A percentile compares a stretch with the other conserved stretches of the same genome.
These are phyloP conservation scores for Andrographis paniculata DNA, from an alignment of 305 asterid genomes.

Conservation along the genomic window DNA sequence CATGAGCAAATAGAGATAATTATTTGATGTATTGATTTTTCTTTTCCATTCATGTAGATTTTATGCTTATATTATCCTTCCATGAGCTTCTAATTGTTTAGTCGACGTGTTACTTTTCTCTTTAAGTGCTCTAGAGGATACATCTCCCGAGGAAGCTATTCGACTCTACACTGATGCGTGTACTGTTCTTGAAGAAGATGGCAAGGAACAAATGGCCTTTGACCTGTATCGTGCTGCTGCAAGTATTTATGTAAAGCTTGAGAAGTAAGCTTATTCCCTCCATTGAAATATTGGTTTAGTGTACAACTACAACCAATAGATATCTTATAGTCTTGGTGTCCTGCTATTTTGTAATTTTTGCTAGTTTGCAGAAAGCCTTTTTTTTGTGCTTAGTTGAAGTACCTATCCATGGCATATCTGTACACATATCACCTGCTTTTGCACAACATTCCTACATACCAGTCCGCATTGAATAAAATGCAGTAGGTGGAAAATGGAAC, in stretches of 20 bases:
- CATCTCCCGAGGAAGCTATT: conserved; percentile 74
- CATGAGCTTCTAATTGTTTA: background rate
- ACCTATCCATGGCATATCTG: background rate
- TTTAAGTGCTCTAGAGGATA: conserved; percentile 62
- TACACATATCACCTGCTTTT: background rate
- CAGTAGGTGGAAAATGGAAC: no score
- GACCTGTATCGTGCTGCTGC: conserved; percentile 89
- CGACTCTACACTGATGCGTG: conserved; percentile 80
- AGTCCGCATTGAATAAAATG: background rate
- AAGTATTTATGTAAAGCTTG: conserved; percentile 73
- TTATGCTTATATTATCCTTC: background rate
- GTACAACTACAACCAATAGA: no score
- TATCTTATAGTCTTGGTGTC: no score
- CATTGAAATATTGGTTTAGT: no score
- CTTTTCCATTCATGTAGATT: background rate
- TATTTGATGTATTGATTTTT: background rate
- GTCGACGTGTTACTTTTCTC: conserved; percentile 9
- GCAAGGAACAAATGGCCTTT: conserved; percentile 93
- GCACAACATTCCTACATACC: background rate
- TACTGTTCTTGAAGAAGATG: conserved; percentile 78
- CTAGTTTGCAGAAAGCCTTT: background rate
- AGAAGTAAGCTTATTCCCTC: conserved; percentile 51
- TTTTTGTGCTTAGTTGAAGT: background rate
- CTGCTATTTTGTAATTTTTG: background rate
- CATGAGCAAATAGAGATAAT: background rate